phyloP scores from a whole-genome alignment of 495 filamentous ascomycete genomes.

The Aspergillus heteromorphus region DNA sequence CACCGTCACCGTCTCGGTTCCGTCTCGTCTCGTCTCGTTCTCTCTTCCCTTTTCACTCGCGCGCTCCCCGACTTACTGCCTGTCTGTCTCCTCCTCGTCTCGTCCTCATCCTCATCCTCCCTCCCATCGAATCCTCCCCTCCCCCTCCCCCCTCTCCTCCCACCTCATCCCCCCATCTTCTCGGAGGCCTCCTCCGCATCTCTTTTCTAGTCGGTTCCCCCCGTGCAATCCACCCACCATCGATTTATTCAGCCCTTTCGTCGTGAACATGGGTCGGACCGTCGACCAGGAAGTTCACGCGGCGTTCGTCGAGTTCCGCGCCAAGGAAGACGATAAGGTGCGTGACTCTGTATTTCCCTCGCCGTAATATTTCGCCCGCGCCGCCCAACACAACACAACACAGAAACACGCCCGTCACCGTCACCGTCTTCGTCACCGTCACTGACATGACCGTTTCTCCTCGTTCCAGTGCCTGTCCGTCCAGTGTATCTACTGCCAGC shows the following conservation, averaged over 20 bases:
- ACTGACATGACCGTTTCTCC: constrained; percentile 29
- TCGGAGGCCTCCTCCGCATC: constrained; percentile 9
- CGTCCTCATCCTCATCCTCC: constrained; percentile 12
- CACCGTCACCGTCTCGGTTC: constrained; percentile 18
- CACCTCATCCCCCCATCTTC: background rate
- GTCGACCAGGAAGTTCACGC: constrained; percentile 55
- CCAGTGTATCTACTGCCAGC: constrained; percentile 56
- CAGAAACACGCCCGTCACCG: too few relatives aligned
- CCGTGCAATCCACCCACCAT: constrained; percentile 18
- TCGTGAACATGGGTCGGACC: constrained; percentile 48
- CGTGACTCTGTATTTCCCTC: constrained; percentile 44
- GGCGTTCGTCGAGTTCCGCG: constrained; percentile 55
- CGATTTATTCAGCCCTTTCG: constrained; percentile 21
- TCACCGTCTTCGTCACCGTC: constrained; percentile 7
- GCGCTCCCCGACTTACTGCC: constrained; percentile 7
- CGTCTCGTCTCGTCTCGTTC: constrained; percentile 2
- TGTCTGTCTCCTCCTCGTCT: constrained; percentile 18
- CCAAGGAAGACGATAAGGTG: constrained; percentile 59
- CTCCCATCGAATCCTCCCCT: constrained; percentile 6
- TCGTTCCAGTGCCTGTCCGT: constrained; percentile 48
- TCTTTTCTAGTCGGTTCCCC: constrained; percentile 1
- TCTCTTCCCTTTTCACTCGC: constrained; percentile 18
- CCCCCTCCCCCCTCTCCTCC: constrained; percentile 4
- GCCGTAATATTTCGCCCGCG: constrained; percentile 40
- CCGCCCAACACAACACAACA: constrained; percentile 16